Evolutionary conservation across 306 rosid species (phyloP).

Genomic region (Trifolium subterraneum): DNA sequence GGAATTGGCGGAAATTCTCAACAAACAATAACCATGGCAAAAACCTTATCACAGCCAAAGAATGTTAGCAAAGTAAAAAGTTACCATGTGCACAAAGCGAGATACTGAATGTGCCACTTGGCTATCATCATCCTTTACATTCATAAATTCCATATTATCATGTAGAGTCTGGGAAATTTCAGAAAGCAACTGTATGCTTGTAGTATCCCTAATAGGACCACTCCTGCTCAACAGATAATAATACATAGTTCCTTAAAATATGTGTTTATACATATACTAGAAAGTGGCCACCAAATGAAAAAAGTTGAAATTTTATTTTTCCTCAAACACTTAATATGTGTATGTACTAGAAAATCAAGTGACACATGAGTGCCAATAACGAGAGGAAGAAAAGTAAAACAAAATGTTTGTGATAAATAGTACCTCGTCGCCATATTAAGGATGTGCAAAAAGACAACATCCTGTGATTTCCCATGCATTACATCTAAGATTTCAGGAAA

Average conservation of each 20-base stretch:
- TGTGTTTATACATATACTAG: not conserved
- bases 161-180: conserved; percentile 80
- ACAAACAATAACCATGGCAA: conserved; percentile 31
- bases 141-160: conserved; percentile 64
- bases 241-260: conserved; percentile 27
- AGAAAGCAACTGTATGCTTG: conserved; percentile 75
- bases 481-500: conserved; percentile 79
- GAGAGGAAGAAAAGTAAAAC: conserved; percentile 20
- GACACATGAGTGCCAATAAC: conserved; percentile 2
- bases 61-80: conserved; percentile 31
- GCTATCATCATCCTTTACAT: conserved; percentile 71
- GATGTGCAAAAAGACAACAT: conserved; percentile 69
- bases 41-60: conserved; percentile 38
- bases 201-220: conserved; percentile 59
- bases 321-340: not conserved
- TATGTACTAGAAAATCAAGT: conserved; percentile 20
- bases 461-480: conserved; percentile 71
- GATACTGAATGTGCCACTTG: conserved; percentile 78
- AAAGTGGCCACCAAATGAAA: conserved; percentile 32
- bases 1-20: conserved; percentile 42
- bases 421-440: conserved; percentile 87
- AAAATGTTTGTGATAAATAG: conserved; percentile 23
- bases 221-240: conserved; percentile 64
- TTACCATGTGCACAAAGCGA: conserved; percentile 78
- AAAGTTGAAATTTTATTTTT: conserved; percentile 15